Base-by-base conservation (phyloP, 768 basidiomycete species). In the Pleurotus sapidus region DNA sequence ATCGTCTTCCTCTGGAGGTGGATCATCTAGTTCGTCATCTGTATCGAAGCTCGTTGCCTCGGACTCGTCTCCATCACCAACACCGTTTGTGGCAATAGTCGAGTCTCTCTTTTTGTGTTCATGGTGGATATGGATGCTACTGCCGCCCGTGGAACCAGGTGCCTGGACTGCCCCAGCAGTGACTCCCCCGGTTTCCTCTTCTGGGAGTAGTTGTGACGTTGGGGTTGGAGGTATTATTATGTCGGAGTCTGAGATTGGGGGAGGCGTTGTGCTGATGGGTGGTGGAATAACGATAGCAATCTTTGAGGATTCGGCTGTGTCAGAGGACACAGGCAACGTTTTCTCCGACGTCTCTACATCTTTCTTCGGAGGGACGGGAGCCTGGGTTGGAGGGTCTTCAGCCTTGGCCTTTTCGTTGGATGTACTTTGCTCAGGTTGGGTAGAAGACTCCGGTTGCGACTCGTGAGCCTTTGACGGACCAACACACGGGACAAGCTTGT, bases 81-180 rank as follows among this genome's bases (percentile, higher is more conserved):
- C 39, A 37, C 71, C 63, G 46, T 70, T 71, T 38, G 65, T 65
- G 34, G 68, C 66, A 59, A 60, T 66, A 48, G 63, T 77, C 49
- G 72, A 72, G 49, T 80, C 76, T 17, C 70, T 70, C 6, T 8
- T 69, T 18, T 38, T 55, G 27, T 56, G 55, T 15, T 56, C 55
- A 24, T 59, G 58, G 25, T 37, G 49, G 15, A 55, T 40, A 14
- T 51, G 45, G n/a, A 61, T 61, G 30, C 49, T 64, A 27, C 72
- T 66, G 20, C 71, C 74, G 23, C 83, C 89, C 48, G 83, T 89
- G 23, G 93, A 91, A 30, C 94, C 94, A 12, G 95, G 94, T 2
- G 93, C 82, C 65, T 95, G 91, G 20, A 96, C 95, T 45, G 92
- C 91, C 30, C 93, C 89, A n/a, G 92, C 93, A 8, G 90, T 91